Evolutionary conservation across 352 stramenopile genomes (phyloP).

Genomic region (Phytopythium oedochilum): DNA sequence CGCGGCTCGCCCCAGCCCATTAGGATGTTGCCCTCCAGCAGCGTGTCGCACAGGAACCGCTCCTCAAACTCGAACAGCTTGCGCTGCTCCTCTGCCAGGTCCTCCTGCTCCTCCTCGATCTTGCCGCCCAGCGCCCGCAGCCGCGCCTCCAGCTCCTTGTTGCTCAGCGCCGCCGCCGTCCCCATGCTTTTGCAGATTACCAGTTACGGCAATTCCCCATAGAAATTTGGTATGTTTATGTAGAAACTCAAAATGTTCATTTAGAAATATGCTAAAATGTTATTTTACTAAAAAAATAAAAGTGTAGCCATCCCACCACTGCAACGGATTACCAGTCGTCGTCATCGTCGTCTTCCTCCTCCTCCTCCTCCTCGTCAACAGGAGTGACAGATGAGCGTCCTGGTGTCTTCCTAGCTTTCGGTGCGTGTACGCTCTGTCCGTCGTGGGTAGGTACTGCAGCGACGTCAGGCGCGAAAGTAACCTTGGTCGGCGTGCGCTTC

Average conservation of each 20-base stretch:
- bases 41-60: conserved; percentile 58
- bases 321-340: neutral
- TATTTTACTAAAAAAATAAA: neutral
- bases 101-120: conserved; percentile 36
- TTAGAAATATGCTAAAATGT: neutral
- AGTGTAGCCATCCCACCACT: neutral
- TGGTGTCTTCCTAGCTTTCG: neutral
- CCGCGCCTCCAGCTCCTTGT: conserved; percentile 53
- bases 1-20: conserved; percentile 65
- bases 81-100: conserved; percentile 57
- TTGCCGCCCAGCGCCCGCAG: conserved; percentile 38
- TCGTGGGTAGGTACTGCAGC: neutral
- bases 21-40: conserved; percentile 69
- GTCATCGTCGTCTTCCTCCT: neutral
- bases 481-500: conserved; percentile 7
- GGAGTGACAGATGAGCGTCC: neutral
- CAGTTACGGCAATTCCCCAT: too few relatives aligned
- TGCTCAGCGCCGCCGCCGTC: neutral
- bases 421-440: neutral
- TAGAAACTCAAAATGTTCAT: too few relatives aligned
- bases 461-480: conserved; percentile 18
- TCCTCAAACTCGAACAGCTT: conserved; percentile 80
- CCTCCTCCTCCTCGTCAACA: neutral
- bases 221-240: too few relatives aligned
- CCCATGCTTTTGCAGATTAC: neutral